Evolutionary conservation across 192 early-diverging fungal genomes (phyloP).

Genomic region (Coemansia sp.): DNA sequence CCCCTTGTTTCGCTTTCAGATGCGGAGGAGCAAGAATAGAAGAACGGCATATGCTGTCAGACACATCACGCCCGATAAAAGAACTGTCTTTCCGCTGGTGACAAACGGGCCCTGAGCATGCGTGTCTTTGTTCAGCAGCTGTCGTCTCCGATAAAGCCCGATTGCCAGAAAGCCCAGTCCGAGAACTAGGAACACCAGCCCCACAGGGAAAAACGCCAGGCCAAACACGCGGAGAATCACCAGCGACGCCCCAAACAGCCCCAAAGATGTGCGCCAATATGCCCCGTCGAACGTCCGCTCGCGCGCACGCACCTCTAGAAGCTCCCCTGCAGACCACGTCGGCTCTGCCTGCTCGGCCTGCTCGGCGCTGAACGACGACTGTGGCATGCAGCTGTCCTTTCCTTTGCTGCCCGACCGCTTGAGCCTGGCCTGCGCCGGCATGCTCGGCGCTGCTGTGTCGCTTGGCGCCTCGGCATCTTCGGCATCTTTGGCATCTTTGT

Average conservation of each 20-base stretch:
- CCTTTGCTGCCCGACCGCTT: constrained; percentile 1
- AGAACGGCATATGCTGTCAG: constrained; percentile 36
- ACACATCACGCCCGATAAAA: constrained; percentile 42
- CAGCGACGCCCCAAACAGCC: constrained; percentile 47
- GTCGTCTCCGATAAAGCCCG: constrained; percentile 36
- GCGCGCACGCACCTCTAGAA: constrained; percentile 50
- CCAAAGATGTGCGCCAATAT: constrained; percentile 52
- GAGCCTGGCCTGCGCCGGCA: neutral
- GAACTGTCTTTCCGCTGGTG: constrained; percentile 36
- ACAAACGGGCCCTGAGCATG: constrained; percentile 42
- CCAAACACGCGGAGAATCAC: constrained; percentile 50
- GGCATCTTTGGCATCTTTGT: neutral
- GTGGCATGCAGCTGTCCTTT: neutral
- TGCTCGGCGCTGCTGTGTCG: neutral
- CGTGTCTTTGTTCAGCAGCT: constrained; percentile 25
- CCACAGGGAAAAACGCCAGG: constrained; percentile 41
- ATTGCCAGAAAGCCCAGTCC: constrained; percentile 46
- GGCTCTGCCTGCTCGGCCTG: constrained; percentile 4
- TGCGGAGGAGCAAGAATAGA: constrained; percentile 35
- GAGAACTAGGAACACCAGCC: constrained; percentile 49
- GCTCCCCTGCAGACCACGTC: constrained; percentile 44
- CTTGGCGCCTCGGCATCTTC: neutral
- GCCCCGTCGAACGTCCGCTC: constrained; percentile 54
- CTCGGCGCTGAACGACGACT: neutral
- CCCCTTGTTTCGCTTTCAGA: constrained; percentile 11